These are phyloP conservation scores for Cucurbita moschata DNA, from an alignment of 306 rosid genomes.

Conservation along the genomic window DNA sequence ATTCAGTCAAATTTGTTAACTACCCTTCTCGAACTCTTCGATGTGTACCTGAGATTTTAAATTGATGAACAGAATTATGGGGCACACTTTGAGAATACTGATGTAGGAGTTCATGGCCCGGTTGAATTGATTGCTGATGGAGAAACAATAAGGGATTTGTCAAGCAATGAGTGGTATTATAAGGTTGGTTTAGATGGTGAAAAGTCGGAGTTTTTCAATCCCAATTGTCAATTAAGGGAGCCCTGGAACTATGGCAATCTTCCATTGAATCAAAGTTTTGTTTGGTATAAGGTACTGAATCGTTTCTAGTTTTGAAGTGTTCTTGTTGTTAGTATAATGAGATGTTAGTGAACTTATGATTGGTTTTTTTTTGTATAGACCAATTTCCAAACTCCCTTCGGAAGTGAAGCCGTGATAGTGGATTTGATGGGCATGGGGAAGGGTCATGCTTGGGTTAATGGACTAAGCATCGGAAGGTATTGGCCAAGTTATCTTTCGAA, in stretches of 20 bases:
- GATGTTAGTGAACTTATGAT: constrained; percentile 5
- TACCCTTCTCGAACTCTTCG: neutral
- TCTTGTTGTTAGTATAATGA: neutral
- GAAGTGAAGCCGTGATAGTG: constrained; percentile 26
- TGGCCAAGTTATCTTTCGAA: constrained; percentile 37
- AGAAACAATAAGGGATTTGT: constrained; percentile 22
- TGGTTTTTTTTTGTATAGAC: constrained; percentile 11
- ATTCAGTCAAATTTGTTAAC: neutral
- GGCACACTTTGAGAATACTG: constrained; percentile 13
- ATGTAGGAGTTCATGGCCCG: constrained; percentile 26
- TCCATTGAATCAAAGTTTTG: constrained; percentile 24
- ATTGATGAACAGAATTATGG: constrained; percentile 28
- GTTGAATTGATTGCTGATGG: constrained; percentile 31
- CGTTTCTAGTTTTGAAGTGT: neutral
- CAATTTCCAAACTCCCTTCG: constrained; percentile 38
- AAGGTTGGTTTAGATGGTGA: constrained; percentile 39
- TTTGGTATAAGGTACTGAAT: constrained; percentile 26
- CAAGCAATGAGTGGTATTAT: constrained; percentile 30
- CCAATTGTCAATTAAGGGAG: neutral
- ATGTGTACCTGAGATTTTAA: neutral
- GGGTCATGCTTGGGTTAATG: constrained; percentile 50
- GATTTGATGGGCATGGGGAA: constrained; percentile 31
- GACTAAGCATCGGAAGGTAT: constrained; percentile 25
- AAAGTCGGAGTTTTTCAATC: constrained; percentile 5
- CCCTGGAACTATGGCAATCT: constrained; percentile 14